Evolutionary conservation across 192 early-diverging fungal species (phyloP).

Genomic region (Rhizophagus sp.): DNA sequence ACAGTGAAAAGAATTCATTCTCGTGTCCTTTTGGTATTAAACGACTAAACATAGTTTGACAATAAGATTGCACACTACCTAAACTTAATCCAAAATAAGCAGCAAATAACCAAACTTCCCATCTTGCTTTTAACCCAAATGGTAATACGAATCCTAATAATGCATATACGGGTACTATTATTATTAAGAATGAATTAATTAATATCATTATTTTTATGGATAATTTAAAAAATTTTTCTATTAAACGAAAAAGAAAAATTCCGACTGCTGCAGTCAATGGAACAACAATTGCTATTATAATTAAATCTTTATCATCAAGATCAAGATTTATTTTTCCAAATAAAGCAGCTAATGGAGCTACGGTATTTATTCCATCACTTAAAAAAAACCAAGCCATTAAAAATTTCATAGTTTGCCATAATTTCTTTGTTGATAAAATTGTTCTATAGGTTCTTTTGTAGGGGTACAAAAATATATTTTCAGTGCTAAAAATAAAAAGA

Average conservation of each 20-base stretch:
- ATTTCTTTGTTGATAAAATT: constrained; percentile 35
- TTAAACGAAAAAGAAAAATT: constrained; percentile 42
- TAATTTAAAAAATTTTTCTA: constrained; percentile 48
- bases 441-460: constrained; percentile 36
- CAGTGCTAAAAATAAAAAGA: neutral
- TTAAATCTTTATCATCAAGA: constrained; percentile 44
- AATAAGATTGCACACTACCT: constrained; percentile 47
- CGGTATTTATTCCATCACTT: constrained; percentile 60
- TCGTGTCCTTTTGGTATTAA: constrained; percentile 64
- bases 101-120: constrained; percentile 34
- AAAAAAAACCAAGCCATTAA: constrained; percentile 68
- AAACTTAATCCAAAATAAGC: constrained; percentile 53
- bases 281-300: constrained; percentile 50
- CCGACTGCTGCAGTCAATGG: constrained; percentile 52
- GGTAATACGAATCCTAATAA: constrained; percentile 49
- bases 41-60: constrained; percentile 56
- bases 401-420: constrained; percentile 57
- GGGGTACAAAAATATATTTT: neutral
- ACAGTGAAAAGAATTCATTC: constrained; percentile 68
- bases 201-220: constrained; percentile 52
- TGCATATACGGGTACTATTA: constrained; percentile 49
- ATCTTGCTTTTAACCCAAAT: constrained; percentile 22
- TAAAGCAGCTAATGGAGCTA: constrained; percentile 53
- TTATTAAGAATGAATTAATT: constrained; percentile 37
- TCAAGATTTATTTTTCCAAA: constrained; percentile 56